Base-by-base conservation (phyloP, 371 early-diverging fungal genomes). In the Parasitella parasitica region DNA sequence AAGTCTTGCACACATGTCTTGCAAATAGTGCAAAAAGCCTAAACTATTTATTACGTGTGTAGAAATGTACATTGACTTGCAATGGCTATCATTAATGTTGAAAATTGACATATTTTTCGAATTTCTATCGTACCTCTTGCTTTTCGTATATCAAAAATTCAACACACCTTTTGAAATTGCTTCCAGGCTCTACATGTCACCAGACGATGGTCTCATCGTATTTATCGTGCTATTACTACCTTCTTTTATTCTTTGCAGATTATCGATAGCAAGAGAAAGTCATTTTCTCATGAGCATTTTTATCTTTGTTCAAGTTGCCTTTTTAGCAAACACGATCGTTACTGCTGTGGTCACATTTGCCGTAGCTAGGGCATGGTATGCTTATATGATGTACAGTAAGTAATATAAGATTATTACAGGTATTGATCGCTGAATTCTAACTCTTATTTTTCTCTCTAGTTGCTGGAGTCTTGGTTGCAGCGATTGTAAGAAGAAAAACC, bases 41-140 rank as follows among this genome's bases (percentile, higher is more conserved):
- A n/a, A n/a, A n/a, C n/a, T n/a, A n/a, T n/a, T n/a, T n/a, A n/a
- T n/a, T n/a, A n/a, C n/a, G n/a, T 39, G 7, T 22, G 16, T 49
- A 55, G 55, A 30, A 37, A 63, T 57, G 63, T 57, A 51, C 16
- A 41, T 36, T 26, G 38, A 30, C 24, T 32, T 34, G 13, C 52
- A 41, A 57, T 63, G 41, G 50, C 46, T 58, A n/a, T 58, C 59
- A 37, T 18, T 58, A 4, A 32, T 39, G 38, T 3, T 63, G 5
- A 63, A 63, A n/a, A 39, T 63, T 22, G 52, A 63, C 43, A 52
- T 63, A 4, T 63, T 51, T 28, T 63, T 63, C 34, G 52, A 63
- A 28, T 35, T 57, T 4, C 24, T 18, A 32, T 28, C 37, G 0
- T 57, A 43, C 16, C 15, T 57, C 9, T 36, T 57, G 20, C 43